These are phyloP conservation scores for Xanthoconium separans DNA, from an alignment of 1,284 basidiomycete species.

Conservation along the genomic window DNA sequence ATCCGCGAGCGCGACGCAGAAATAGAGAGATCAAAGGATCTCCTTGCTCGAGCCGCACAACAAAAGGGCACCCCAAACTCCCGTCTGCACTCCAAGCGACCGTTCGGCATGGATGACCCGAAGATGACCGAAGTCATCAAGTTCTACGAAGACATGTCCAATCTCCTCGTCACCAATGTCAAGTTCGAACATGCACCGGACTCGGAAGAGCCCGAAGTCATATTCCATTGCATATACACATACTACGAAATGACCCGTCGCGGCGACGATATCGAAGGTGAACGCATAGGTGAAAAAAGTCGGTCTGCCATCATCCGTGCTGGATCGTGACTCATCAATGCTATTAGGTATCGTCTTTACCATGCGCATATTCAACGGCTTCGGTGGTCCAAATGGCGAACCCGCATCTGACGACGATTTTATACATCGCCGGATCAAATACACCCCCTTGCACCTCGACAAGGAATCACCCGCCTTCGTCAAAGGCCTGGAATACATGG, in stretches of 20 bases:
- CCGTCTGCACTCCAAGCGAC: conserved; percentile 32
- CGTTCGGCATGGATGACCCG: conserved; percentile 45
- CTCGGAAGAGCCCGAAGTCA: conserved; percentile 42
- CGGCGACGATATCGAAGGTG: conserved; percentile 29
- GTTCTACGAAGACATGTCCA: conserved; percentile 63
- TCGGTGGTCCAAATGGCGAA: conserved; percentile 31
- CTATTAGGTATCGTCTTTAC: conserved; percentile 58
- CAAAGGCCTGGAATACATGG: conserved; percentile 58
- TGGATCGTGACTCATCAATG: neutral
- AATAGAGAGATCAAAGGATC: conserved; percentile 52
- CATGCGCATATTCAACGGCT: conserved; percentile 47
- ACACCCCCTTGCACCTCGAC: conserved; percentile 62
- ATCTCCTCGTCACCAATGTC: conserved; percentile 51
- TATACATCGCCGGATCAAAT: conserved; percentile 49
- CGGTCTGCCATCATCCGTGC: conserved; percentile 12
- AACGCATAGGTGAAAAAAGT: conserved; percentile 40
- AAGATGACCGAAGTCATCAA: conserved; percentile 50
- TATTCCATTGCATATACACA: conserved; percentile 52
- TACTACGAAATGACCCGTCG: conserved; percentile 37
- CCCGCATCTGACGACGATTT: conserved; percentile 35
- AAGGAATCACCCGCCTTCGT: conserved; percentile 55
- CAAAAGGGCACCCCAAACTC: conserved; percentile 29
- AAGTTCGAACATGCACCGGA: conserved; percentile 36
- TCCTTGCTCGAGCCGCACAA: conserved; percentile 42
- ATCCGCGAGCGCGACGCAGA: conserved; percentile 59